Conservation (phyloP, 2,329 filamentous ascomycete genomes). For the Penicillium sp. region DNA sequence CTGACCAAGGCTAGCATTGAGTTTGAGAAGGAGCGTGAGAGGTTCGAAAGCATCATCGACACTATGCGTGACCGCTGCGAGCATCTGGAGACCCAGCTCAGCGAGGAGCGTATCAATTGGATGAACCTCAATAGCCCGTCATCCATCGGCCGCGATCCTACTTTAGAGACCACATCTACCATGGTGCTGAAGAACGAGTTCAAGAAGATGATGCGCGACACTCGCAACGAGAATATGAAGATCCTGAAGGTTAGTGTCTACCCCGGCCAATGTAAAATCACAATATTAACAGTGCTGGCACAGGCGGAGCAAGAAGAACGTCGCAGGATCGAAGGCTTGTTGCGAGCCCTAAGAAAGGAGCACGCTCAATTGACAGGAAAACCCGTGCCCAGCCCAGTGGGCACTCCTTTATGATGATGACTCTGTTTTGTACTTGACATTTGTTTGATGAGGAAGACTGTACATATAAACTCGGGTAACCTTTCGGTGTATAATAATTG, state of each 20-base stretch:
- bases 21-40: slow-evolving; percentile 65
- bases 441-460: slow-evolving; percentile 12
- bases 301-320: slow-evolving; percentile 69
- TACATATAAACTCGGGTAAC: slow-evolving; percentile 19
- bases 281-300: slow-evolving; percentile 16
- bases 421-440: slow-evolving; percentile 12
- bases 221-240: slow-evolving; percentile 60
- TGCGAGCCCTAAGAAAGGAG: slow-evolving; percentile 49
- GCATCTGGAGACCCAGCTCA: slow-evolving; percentile 57
- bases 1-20: slow-evolving; percentile 66
- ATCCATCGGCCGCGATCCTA: slow-evolving; percentile 33
- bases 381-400: slow-evolving; percentile 30
- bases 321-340: slow-evolving; percentile 58
- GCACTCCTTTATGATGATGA: slow-evolving; percentile 35
- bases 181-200: slow-evolving; percentile 68
- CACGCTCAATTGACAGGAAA: slow-evolving; percentile 31
- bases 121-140: slow-evolving; percentile 57
- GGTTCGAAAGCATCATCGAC: slow-evolving; percentile 60
- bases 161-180: slow-evolving; percentile 58
- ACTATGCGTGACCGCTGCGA: slow-evolving; percentile 60
- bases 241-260: slow-evolving; percentile 55
- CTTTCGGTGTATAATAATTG: slow-evolving; percentile 19
- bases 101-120: slow-evolving; percentile 63
- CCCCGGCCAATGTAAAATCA: neutral
- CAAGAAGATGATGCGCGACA: slow-evolving; percentile 75